Evolutionary conservation across 768 basidiomycete species (phyloP).

Genomic region (Mycena galericulata): DNA sequence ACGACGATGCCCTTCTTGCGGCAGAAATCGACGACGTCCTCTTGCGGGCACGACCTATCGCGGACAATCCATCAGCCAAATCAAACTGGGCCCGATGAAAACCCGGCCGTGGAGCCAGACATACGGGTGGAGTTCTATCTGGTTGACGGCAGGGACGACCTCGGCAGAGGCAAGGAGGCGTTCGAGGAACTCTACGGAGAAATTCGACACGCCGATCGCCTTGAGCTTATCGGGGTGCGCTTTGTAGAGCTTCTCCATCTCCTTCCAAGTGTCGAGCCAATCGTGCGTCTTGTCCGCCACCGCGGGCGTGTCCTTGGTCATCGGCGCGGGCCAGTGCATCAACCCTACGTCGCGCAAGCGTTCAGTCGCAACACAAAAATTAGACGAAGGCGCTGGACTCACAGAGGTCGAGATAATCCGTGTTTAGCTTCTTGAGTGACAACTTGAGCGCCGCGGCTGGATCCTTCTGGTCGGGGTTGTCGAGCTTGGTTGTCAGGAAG

Average conservation of each 20-base stretch:
- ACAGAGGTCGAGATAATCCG: constrained; percentile 86
- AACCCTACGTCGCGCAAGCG: too few relatives aligned
- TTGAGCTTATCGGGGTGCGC: constrained; percentile 77
- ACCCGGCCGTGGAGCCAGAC: constrained; percentile 35
- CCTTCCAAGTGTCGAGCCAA: constrained; percentile 85
- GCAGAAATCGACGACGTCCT: constrained; percentile 74
- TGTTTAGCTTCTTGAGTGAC: constrained; percentile 77
- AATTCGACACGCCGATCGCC: constrained; percentile 87
- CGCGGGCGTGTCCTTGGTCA: constrained; percentile 60
- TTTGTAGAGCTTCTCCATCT: constrained; percentile 77
- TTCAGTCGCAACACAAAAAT: neutral
- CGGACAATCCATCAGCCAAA: constrained; percentile 6
- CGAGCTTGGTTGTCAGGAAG: constrained; percentile 85
- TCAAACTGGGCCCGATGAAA: neutral
- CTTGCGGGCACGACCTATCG: constrained; percentile 69
- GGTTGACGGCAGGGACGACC: constrained; percentile 83
- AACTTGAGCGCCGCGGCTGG: constrained; percentile 72
- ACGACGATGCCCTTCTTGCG: constrained; percentile 71
- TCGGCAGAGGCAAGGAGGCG: constrained; percentile 66
- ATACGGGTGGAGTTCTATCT: constrained; percentile 82
- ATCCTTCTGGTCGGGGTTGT: constrained; percentile 70
- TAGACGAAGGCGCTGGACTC: constrained; percentile 36
- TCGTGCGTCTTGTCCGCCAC: constrained; percentile 43
- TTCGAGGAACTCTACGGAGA: constrained; percentile 72
- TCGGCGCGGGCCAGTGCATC: constrained; percentile 88